These are phyloP conservation scores for Berberis thunbergii DNA, from an alignment of 164 flowering plant genomes.

Conservation along the genomic window DNA sequence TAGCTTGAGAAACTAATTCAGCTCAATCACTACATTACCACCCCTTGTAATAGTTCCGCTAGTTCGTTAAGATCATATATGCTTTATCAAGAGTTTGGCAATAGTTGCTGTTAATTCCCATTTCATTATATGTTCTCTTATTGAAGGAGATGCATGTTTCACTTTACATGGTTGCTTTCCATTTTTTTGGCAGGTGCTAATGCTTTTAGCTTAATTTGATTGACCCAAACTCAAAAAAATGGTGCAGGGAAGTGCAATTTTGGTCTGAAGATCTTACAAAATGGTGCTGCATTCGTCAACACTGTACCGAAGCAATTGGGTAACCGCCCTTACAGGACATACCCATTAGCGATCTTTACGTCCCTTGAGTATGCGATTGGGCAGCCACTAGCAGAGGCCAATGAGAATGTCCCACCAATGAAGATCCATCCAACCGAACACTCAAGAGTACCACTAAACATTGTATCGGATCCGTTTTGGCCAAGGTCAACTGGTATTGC, in stretches of 20 bases:
- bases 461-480: slow-evolving; percentile 4
- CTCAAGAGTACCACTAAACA: slow-evolving; percentile 5
- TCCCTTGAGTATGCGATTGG: slow-evolving; percentile 18
- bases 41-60: too few relatives aligned
- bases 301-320: too few relatives aligned
- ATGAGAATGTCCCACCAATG: slow-evolving; percentile 18
- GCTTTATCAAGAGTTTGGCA: too few relatives aligned
- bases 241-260: too few relatives aligned
- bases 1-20: neutral
- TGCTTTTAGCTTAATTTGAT: slow-evolving; percentile 15
- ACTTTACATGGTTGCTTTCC: neutral
- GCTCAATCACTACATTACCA: neutral
- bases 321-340: neutral
- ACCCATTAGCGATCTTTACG: slow-evolving; percentile 15
- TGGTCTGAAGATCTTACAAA: too few relatives aligned
- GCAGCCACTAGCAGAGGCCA: slow-evolving; percentile 12
- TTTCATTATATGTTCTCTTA: too few relatives aligned
- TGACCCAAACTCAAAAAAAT: slow-evolving; percentile 10
- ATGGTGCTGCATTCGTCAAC: too few relatives aligned
- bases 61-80: neutral
- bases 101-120: neutral
- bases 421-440: slow-evolving; percentile 19
- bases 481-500: slow-evolving; percentile 8
- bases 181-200: slow-evolving; percentile 12
- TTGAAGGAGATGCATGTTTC: too few relatives aligned